These are phyloP conservation scores for Botrytis elliptica DNA, from an alignment of 2,329 filamentous ascomycete genomes.

Conservation along the genomic window DNA sequence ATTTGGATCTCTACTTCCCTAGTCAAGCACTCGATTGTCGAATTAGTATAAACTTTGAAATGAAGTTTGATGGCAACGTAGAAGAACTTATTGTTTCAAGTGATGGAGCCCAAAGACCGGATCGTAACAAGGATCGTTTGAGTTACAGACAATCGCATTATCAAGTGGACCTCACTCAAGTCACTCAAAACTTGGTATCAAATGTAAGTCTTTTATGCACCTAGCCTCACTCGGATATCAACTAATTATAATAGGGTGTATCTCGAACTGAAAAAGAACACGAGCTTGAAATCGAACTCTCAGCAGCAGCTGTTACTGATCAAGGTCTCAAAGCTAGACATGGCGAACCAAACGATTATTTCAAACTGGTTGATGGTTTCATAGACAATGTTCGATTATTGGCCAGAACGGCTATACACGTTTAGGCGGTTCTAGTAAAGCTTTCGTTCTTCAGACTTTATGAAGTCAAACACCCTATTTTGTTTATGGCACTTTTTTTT, in stretches of 20 bases:
- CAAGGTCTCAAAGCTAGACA: slow-evolving; percentile 59
- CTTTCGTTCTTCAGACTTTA: background rate
- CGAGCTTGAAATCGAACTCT: slow-evolving; percentile 77
- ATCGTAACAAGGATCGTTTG: slow-evolving; percentile 84
- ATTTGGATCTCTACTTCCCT: slow-evolving; percentile 85
- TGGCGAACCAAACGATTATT: slow-evolving; percentile 56
- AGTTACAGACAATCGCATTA: slow-evolving; percentile 88
- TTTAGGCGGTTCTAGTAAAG: background rate
- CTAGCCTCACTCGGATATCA: background rate
- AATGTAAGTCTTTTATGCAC: slow-evolving; percentile 36
- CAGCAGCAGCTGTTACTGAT: slow-evolving; percentile 60
- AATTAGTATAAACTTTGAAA: slow-evolving; percentile 92
- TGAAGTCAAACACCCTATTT: background rate
- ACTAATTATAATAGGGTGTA: slow-evolving; percentile 27
- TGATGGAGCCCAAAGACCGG: slow-evolving; percentile 45
- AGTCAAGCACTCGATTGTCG: slow-evolving; percentile 80
- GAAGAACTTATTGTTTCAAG: slow-evolving; percentile 48
- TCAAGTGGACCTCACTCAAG: slow-evolving; percentile 90
- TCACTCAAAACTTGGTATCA: slow-evolving; percentile 69
- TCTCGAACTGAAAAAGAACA: slow-evolving; percentile 61
- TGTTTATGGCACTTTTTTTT: background rate
- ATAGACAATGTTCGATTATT: slow-evolving; percentile 59
- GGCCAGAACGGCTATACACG: slow-evolving; percentile 22
- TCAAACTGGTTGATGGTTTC: slow-evolving; percentile 68
- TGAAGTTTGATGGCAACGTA: slow-evolving; percentile 73